phyloP scores from a whole-genome alignment of 2,329 filamentous ascomycete species.

The Verticillium dahliae region DNA sequence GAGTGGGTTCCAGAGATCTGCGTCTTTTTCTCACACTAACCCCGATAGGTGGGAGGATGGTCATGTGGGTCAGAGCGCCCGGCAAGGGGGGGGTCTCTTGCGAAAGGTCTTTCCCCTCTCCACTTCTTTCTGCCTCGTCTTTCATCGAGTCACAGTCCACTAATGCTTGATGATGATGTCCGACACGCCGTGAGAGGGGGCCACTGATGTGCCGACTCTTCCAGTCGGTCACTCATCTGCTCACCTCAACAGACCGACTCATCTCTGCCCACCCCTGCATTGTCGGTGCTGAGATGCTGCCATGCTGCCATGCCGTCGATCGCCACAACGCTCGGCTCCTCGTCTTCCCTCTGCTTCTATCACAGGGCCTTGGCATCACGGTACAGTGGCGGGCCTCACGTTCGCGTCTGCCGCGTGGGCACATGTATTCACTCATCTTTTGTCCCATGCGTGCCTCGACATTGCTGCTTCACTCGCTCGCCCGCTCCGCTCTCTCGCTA shows the following conservation, averaged over 20 bases:
- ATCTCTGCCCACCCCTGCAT: background rate
- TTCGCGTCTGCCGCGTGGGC: background rate
- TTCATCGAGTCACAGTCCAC: background rate
- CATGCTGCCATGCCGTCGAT: slow-evolving; percentile 3
- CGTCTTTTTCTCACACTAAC: slow-evolving; percentile 10
- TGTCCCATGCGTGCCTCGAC: background rate
- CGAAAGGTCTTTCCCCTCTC: background rate
- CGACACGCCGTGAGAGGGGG: slow-evolving; percentile 6
- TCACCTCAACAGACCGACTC: background rate
- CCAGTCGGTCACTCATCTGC: slow-evolving; percentile 1
- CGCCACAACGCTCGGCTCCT: slow-evolving; percentile 4
- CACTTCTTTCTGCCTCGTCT: slow-evolving; percentile 8
- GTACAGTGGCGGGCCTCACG: background rate
- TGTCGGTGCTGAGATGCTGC: background rate
- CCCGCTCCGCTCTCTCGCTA: background rate
- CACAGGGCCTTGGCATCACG: background rate
- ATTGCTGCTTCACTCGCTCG: background rate
- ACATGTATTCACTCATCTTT: background rate
- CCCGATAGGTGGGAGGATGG: slow-evolving; percentile 5
- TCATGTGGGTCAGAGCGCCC: slow-evolving; percentile 1
- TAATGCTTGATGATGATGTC: background rate
- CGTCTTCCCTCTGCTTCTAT: background rate
- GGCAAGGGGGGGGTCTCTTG: background rate
- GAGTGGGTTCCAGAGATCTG: slow-evolving; percentile 9
- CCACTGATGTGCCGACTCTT: slow-evolving; percentile 10